Conservation (phyloP, 1,284 basidiomycete species). For the Porogramme epimiltina region DNA sequence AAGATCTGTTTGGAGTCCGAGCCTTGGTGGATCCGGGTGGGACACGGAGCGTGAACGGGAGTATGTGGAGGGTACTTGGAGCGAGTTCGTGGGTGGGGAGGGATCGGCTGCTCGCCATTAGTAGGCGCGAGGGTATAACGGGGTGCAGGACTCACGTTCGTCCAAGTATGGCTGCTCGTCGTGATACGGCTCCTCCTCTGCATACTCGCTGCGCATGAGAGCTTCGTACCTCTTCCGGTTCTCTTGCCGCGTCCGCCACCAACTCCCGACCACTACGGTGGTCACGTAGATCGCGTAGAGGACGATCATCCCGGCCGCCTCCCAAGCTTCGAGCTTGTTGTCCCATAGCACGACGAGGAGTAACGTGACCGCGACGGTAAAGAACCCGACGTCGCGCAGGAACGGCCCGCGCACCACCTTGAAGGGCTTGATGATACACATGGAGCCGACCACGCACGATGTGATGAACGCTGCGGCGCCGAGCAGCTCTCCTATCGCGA, state of each 20-base stretch:
- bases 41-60: conserved; percentile 39
- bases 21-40: conserved; percentile 40
- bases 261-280: conserved; percentile 77
- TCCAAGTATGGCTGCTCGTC: conserved; percentile 59
- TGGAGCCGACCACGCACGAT: conserved; percentile 92
- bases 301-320: conserved; percentile 73
- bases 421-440: conserved; percentile 96
- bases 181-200: conserved; percentile 48
- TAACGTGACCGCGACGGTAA: conserved; percentile 76
- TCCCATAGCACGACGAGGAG: conserved; percentile 83
- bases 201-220: conserved; percentile 62
- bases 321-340: conserved; percentile 71
- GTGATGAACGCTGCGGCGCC: conserved; percentile 97
- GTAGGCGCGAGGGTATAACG: background rate
- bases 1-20: conserved; percentile 42
- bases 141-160: conserved; percentile 49
- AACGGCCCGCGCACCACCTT: conserved; percentile 81
- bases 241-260: conserved; percentile 69
- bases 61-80: conserved; percentile 19
- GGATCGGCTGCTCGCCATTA: too few relatives aligned
- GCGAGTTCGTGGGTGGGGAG: too few relatives aligned
- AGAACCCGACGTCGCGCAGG: conserved; percentile 93
- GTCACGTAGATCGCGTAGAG: conserved; percentile 83
- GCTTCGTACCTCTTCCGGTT: conserved; percentile 48
- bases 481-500: conserved; percentile 94